A percentile compares a stretch with the other conserved stretches of the same genome.
Conservation (phyloP, 1,284 basidiomycete genomes). For the Xanthoconium separans region DNA sequence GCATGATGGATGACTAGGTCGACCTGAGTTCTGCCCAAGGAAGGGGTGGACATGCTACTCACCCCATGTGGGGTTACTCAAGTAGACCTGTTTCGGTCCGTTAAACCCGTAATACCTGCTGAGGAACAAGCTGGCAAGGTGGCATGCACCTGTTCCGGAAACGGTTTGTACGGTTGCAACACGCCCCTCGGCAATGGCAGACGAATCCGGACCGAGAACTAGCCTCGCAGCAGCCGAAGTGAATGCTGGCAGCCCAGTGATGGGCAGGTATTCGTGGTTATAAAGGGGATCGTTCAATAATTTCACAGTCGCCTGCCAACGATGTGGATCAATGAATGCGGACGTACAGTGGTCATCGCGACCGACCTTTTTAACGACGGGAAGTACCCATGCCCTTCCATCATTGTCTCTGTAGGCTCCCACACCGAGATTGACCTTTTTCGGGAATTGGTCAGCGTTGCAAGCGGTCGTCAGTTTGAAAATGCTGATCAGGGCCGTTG, state of each 20-base stretch:
- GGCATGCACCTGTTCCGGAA: constrained; percentile 95
- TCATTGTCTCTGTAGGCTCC: constrained; percentile 88
- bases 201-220: constrained; percentile 75
- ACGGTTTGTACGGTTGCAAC: constrained; percentile 86
- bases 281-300: constrained; percentile 71
- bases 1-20: constrained; percentile 83
- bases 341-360: background rate
- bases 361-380: constrained; percentile 80
- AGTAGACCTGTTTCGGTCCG: constrained; percentile 66
- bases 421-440: constrained; percentile 92
- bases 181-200: constrained; percentile 70
- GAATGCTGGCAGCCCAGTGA: constrained; percentile 85
- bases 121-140: constrained; percentile 88
- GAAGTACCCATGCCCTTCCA: constrained; percentile 89
- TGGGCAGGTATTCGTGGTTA: constrained; percentile 94
- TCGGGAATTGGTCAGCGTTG: constrained; percentile 76
- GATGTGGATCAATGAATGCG: background rate
- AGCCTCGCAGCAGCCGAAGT: constrained; percentile 78
- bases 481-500: constrained; percentile 55
- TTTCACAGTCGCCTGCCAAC: constrained; percentile 66
- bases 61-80: constrained; percentile 90
- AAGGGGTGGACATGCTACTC: constrained; percentile 5
- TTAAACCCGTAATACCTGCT: constrained; percentile 80
- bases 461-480: constrained; percentile 90
- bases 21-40: constrained; percentile 5